These are phyloP conservation scores for Sporothrix curviconia DNA, from an alignment of 2,329 filamentous ascomycete species.

Conservation along the genomic window DNA sequence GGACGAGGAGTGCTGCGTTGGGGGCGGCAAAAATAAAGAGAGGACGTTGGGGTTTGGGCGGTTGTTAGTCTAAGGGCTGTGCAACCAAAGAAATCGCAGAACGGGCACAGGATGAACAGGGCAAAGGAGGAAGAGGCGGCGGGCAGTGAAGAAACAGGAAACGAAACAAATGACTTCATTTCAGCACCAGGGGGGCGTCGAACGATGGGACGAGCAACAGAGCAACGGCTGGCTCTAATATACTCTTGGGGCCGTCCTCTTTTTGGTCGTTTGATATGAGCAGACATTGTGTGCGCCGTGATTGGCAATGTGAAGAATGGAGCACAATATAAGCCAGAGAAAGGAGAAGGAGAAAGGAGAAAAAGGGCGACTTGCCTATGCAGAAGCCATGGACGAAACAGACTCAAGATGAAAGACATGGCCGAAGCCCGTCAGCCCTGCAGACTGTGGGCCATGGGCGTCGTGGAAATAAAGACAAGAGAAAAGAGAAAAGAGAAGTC, in stretches of 20 bases:
- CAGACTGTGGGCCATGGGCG: too few species aligned
- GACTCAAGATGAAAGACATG: too few species aligned
- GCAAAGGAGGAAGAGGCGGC: neutral
- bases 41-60: too few species aligned
- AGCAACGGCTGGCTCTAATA: neutral
- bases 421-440: too few species aligned
- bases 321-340: too few species aligned
- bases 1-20: too few species aligned
- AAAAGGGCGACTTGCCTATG: too few species aligned
- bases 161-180: neutral
- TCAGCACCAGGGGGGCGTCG: neutral
- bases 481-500: too few species aligned
- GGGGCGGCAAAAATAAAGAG: constrained; percentile 2
- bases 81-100: neutral
- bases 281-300: neutral
- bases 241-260: neutral
- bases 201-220: neutral
- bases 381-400: neutral
- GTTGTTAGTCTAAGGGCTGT: neutral
- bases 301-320: too few species aligned
- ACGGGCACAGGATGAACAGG: neutral
- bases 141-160: neutral
- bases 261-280: neutral
- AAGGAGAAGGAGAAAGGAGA: neutral
- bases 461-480: too few species aligned